Evolutionary conservation across 1,284 basidiomycete species (phyloP), one percentile per base, ranked within the genome.

Genomic region (Trametes polyzona): DNA sequence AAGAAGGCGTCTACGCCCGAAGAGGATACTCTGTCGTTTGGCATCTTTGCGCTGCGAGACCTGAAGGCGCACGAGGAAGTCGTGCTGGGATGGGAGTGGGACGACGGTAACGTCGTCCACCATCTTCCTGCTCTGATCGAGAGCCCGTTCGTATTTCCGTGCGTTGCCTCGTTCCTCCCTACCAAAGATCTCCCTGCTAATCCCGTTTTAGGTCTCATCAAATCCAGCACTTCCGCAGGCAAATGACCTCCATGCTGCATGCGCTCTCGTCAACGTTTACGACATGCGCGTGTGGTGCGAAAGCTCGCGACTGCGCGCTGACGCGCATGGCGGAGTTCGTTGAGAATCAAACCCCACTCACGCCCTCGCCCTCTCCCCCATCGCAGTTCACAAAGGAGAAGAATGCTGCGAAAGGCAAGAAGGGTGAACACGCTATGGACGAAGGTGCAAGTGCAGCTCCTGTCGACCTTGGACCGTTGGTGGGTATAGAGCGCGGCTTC

Each of bases 51-150:
- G 0, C 72, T 90, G 17, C 75, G 85, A 16, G 90, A 94, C 63
- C 80, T 98, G 58, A 83, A 83, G 57, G 83, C 85, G 33, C 82
- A 89, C 47, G 94, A 96, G 66, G 96, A 98, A 74, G 84, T 98
- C 36, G 86, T 96, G 0, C 74, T 98, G 0, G 92, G 90, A 0
- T 98, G 96, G 95, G 95, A 97, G 70, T 98, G 95, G 96, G 95
- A 97, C 65, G 95, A 98, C 67, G 86, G 87, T 5, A 92, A 95
- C 68, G 87, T 92, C 0, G 86, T 97, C 0, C 96, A 98, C 72
- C 78, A 84, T 47, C 76, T 98, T 0, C 91, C 90, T 4, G 84
- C 86, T 16, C 74, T 93, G 46, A 79, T 92, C 47, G 77, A 86
- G 63, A 76, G 77, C 19, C 81, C 83, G 5, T 74, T 78, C 37